These are phyloP conservation scores for Ilyonectria robusta DNA, from an alignment of 2,329 filamentous ascomycete species.

Conservation along the genomic window DNA sequence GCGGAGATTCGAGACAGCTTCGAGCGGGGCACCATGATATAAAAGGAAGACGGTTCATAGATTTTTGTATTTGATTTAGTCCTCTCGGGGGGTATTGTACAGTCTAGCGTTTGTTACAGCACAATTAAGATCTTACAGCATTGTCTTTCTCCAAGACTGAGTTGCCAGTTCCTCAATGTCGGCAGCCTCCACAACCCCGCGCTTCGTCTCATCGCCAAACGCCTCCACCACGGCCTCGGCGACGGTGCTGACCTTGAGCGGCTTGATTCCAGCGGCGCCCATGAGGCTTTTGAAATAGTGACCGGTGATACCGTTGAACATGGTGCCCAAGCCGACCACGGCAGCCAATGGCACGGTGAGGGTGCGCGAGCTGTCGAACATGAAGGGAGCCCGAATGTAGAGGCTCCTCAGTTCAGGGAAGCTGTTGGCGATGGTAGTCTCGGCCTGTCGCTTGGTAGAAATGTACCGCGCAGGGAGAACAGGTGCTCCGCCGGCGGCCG, in stretches of 20 bases:
- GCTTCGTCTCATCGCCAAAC: slow-evolving; percentile 79
- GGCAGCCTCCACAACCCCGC: slow-evolving; percentile 82
- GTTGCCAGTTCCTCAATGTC: slow-evolving; percentile 87
- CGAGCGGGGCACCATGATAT: slow-evolving; percentile 97
- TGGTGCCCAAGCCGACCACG: slow-evolving; percentile 79
- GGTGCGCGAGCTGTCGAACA: slow-evolving; percentile 87
- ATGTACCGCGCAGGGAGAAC: slow-evolving; percentile 90
- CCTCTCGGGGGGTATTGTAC: slow-evolving; percentile 46
- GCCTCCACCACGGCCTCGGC: slow-evolving; percentile 93
- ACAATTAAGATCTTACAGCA: slow-evolving; percentile 73
- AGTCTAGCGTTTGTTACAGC: slow-evolving; percentile 49
- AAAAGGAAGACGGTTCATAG: slow-evolving; percentile 48
- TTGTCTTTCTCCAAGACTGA: slow-evolving; percentile 89
- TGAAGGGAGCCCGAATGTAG: slow-evolving; percentile 87
- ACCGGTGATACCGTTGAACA: slow-evolving; percentile 83
- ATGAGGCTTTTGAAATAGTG: slow-evolving; percentile 83
- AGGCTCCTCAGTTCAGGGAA: slow-evolving; percentile 84
- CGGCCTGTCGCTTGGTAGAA: slow-evolving; percentile 91
- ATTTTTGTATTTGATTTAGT: slow-evolving; percentile 34
- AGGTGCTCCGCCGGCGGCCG: slow-evolving; percentile 87
- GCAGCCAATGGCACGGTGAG: slow-evolving; percentile 90
- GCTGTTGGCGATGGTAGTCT: slow-evolving; percentile 78
- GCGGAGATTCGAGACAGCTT: slow-evolving; percentile 97
- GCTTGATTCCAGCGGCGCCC: slow-evolving; percentile 87
- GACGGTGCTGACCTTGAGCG: slow-evolving; percentile 87